Evolutionary conservation across 2,329 filamentous ascomycete species (phyloP).

Genomic region (Microdochium nivale): DNA sequence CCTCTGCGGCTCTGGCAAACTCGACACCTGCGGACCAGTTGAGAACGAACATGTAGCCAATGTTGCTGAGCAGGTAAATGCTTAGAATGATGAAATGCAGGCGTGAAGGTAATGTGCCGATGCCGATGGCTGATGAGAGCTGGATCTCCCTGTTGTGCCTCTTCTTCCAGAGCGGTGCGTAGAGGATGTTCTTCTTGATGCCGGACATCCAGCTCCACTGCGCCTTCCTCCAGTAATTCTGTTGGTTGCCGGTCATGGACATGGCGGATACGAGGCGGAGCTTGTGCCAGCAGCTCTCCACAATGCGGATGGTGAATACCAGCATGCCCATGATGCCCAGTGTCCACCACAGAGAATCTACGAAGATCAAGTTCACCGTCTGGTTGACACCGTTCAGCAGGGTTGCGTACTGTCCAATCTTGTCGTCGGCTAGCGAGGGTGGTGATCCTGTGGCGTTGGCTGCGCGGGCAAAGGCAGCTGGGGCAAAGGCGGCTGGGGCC

Average conservation of each 20-base stretch:
- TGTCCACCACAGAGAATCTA: constrained; percentile 51
- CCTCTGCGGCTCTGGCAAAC: constrained; percentile 64
- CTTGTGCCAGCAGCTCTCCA: constrained; percentile 45
- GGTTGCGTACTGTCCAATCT: constrained; percentile 44
- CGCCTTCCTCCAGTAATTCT: constrained; percentile 49
- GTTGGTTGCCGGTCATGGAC: constrained; percentile 39
- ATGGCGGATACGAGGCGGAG: constrained; percentile 52
- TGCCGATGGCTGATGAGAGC: constrained; percentile 45
- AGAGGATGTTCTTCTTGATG: constrained; percentile 53
- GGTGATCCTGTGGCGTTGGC: not conserved
- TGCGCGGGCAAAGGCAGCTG: constrained; percentile 5
- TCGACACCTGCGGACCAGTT: constrained; percentile 50
- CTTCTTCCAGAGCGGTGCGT: constrained; percentile 56
- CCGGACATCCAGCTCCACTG: constrained; percentile 53
- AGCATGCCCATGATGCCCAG: constrained; percentile 46
- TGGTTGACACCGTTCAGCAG: constrained; percentile 54
- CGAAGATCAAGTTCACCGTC: constrained; percentile 46
- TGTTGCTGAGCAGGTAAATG: constrained; percentile 51
- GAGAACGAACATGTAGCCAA: constrained; percentile 53
- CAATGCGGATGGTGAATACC: constrained; percentile 43
- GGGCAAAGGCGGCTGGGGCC: constrained; percentile 12
- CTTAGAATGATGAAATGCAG: constrained; percentile 50
- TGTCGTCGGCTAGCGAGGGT: not conserved
- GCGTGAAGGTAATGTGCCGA: constrained; percentile 57
- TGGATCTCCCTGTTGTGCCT: constrained; percentile 60